phyloP scores from a whole-genome alignment of 768 basidiomycete genomes.

The Russula compacta region DNA sequence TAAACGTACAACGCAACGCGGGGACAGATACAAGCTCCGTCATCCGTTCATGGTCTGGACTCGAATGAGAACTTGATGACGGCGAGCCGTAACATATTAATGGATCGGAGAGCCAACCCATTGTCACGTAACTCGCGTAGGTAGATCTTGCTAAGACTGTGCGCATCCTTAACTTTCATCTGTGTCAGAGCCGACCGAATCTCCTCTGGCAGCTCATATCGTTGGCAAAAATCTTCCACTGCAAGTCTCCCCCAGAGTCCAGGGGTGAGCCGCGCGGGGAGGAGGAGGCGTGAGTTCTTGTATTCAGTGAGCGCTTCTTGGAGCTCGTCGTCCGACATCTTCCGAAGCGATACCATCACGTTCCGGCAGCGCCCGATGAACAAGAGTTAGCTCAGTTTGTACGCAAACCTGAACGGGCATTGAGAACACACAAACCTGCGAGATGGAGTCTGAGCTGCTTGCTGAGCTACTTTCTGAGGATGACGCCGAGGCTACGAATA shows the following conservation, averaged over 20 bases:
- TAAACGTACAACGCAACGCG: neutral
- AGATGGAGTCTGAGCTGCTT: conserved; percentile 5
- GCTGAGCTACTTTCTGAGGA: conserved; percentile 3
- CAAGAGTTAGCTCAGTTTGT: neutral
- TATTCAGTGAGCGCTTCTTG: conserved; percentile 3
- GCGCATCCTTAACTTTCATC: conserved; percentile 8
- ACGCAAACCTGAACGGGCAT: neutral
- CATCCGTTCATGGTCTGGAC: conserved; percentile 1
- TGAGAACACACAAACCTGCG: neutral
- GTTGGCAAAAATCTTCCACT: conserved; percentile 6
- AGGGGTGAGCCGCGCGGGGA: conserved; percentile 8
- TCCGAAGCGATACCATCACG: neutral
- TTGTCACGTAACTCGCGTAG: conserved; percentile 1
- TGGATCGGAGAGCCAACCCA: neutral
- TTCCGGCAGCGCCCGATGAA: neutral
- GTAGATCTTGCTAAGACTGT: conserved; percentile 5
- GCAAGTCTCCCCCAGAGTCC: neutral
- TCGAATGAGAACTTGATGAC: conserved; percentile 12
- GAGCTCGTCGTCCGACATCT: conserved; percentile 13
- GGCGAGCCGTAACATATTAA: conserved; percentile 10
- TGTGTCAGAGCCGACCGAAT: neutral
- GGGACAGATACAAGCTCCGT: too few species aligned
- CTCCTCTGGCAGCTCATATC: conserved; percentile 8
- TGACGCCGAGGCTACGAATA: neutral
- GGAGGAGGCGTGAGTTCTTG: conserved; percentile 5